A percentile compares a stretch with the other conserved stretches of the same genome.
Evolutionary conservation across 2,329 filamentous ascomycete species (phyloP).

Genomic region (Chrysosporium queenslandicum): DNA sequence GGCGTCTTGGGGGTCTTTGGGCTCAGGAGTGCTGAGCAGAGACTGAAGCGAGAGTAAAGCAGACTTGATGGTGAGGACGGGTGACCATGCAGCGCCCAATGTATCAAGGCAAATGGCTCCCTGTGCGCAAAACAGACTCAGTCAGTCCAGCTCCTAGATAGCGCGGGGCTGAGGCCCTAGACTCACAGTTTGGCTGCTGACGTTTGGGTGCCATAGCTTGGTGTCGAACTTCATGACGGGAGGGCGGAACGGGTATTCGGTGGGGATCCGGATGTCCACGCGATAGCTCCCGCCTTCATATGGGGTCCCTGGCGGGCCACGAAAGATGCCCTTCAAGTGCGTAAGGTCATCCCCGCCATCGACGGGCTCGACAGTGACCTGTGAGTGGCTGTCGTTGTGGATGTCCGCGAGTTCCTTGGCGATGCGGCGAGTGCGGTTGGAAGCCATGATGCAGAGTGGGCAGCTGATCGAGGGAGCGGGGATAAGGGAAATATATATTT

Average conservation of each 20-base stretch:
- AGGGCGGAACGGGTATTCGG: slow-evolving; percentile 85
- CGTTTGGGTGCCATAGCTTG: slow-evolving; percentile 93
- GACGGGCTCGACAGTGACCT: slow-evolving; percentile 59
- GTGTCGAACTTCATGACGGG: slow-evolving; percentile 86
- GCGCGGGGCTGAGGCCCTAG: not conserved
- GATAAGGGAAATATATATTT: not conserved
- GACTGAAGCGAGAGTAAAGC: slow-evolving; percentile 88
- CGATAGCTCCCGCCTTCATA: slow-evolving; percentile 77
- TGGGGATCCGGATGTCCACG: slow-evolving; percentile 78
- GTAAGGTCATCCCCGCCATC: slow-evolving; percentile 60
- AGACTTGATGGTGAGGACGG: slow-evolving; percentile 91
- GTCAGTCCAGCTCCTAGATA: not conserved
- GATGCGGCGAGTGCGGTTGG: slow-evolving; percentile 48
- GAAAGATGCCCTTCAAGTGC: slow-evolving; percentile 72
- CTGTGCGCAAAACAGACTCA: slow-evolving; percentile 38
- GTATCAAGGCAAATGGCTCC: slow-evolving; percentile 96
- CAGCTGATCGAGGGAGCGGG: not conserved
- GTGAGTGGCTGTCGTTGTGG: slow-evolving; percentile 58
- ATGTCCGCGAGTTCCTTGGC: slow-evolving; percentile 43
- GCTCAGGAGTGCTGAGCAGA: slow-evolving; percentile 84
- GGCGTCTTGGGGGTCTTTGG: slow-evolving; percentile 92
- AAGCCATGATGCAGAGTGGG: slow-evolving; percentile 35
- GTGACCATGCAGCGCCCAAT: slow-evolving; percentile 80
- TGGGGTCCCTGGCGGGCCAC: slow-evolving; percentile 80
- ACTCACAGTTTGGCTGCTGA: slow-evolving; percentile 83